Percentiles rank a stretch among this genome's conserved stretches.
These are phyloP conservation scores for Novymonas esmeraldas DNA, from an alignment of 208 protist species.

Conservation along the genomic window DNA sequence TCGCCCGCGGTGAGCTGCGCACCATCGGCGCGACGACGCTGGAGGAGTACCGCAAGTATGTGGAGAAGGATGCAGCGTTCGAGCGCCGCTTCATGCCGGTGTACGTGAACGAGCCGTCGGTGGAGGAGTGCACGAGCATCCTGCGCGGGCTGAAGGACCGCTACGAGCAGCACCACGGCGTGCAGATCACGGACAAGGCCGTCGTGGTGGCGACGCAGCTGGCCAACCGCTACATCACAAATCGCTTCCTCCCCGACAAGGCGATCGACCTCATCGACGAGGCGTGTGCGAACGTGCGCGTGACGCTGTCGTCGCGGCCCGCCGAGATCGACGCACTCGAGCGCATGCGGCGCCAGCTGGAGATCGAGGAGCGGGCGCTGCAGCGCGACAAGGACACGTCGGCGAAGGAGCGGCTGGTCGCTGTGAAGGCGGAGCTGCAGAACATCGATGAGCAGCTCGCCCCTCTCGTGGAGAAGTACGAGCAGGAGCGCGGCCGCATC, in stretches of 20 bases:
- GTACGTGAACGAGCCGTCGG: conserved; percentile 95
- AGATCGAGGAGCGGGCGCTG: conserved; percentile 93
- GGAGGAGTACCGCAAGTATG: conserved; percentile 98
- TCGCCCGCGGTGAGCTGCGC: conserved; percentile 96
- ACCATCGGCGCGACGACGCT: conserved; percentile 98
- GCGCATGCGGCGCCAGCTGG: conserved; percentile 79
- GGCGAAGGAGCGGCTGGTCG: conserved; percentile 65
- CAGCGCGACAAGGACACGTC: conserved; percentile 91
- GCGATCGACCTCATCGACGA: conserved; percentile 99
- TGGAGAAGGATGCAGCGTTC: conserved; percentile 99
- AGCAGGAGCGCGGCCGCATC: conserved; percentile 82
- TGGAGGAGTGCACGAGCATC: conserved; percentile 98
- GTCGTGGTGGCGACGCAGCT: conserved; percentile 92
- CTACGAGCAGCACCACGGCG: conserved; percentile 94
- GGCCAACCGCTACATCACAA: conserved; percentile 96
- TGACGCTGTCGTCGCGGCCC: conserved; percentile 96
- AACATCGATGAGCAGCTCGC: conserved; percentile 74
- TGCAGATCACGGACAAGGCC: conserved; percentile 91
- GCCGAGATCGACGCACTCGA: conserved; percentile 95
- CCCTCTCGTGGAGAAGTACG: conserved; percentile 85
- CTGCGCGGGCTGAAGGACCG: conserved; percentile 96
- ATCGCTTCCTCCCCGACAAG: conserved; percentile 99
- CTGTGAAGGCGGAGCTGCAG: conserved; percentile 79
- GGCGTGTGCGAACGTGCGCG: conserved; percentile 90
- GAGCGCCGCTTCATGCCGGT: conserved; percentile 99